Base-by-base conservation (phyloP, 345 rosid genomes). In the Angophora floribunda region DNA sequence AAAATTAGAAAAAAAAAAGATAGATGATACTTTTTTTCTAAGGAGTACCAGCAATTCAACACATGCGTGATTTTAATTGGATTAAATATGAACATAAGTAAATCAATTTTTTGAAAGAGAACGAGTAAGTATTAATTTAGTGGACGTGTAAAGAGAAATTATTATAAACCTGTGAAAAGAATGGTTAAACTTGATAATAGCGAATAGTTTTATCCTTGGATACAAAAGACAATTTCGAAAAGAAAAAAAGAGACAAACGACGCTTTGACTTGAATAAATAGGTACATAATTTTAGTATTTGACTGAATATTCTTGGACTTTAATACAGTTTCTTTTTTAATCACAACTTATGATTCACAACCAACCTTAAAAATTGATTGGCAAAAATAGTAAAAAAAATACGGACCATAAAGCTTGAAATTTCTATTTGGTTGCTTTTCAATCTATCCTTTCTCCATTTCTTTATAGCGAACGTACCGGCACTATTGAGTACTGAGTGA, bases 1-100 rank as follows among this genome's bases (percentile, higher is more conserved):
- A n/a, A 12, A 63, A 6, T 63, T n/a, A 15, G 70, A 63, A 63
- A 26, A 61, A 26, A 61, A 13, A 11, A 0, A 13, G 0, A n/a
- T 6, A n/a, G 7, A 63, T 2, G n/a, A 26, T 61, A 13, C 7
- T 6, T 63, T 7, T n/a, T 12, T 59, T 14, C 5, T 14, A 13
- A 13, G 30, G 36, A n/a, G n/a, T n/a, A n/a, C 0, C n/a, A 0
- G 36, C 14, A 12, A 0, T 63, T 16, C 36, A 0, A 63, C 30
- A 28, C 7, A n/a, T 0, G 9, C 17, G 4, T 13, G 36, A 63
- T 63, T 36, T n/a, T n/a, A n/a, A n/a, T 28, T 63, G 17, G 36
- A 63, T 63, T 63, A 13, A 59, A 12, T 5, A 28, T 28, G 32
- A 61, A 6, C 7, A 61, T 28, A 61, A 61, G 67, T 63, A 6